Percentiles rank a stretch among this genome's conserved stretches.
phyloP scores from a whole-genome alignment of 2,329 filamentous ascomycete genomes.

The Huntiella decipiens region DNA sequence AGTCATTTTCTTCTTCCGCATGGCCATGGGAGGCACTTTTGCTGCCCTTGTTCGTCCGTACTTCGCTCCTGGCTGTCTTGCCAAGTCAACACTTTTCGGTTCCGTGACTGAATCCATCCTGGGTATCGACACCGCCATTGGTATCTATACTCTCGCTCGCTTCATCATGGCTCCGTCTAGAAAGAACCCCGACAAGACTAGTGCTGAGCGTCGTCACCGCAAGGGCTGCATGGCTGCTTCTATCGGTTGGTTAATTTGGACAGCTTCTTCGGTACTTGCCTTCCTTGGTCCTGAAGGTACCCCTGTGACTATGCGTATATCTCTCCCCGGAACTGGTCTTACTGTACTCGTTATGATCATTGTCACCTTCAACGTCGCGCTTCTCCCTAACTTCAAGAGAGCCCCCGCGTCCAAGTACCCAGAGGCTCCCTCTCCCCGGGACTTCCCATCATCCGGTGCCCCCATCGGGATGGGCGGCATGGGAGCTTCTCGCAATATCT shows the following conservation, averaged over 20 bases:
- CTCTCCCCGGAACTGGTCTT: slow-evolving; percentile 31
- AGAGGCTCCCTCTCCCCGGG: slow-evolving; percentile 13
- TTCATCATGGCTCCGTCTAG: slow-evolving; percentile 18
- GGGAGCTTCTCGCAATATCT: slow-evolving; percentile 18
- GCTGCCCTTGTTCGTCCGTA: slow-evolving; percentile 34
- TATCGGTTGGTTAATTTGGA: slow-evolving; percentile 32
- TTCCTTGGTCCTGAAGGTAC: slow-evolving; percentile 27
- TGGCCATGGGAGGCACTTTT: slow-evolving; percentile 34
- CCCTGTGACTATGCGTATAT: slow-evolving; percentile 26
- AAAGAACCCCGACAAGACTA: slow-evolving; percentile 17
- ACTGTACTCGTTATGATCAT: slow-evolving; percentile 24
- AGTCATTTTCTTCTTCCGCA: slow-evolving; percentile 26
- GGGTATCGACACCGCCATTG: slow-evolving; percentile 27
- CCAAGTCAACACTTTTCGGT: slow-evolving; percentile 25
- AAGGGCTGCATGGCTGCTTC: slow-evolving; percentile 25
- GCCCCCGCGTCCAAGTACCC: slow-evolving; percentile 7
- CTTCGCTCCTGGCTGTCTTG: slow-evolving; percentile 32
- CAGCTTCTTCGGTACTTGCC: slow-evolving; percentile 32
- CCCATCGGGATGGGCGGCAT: slow-evolving; percentile 2
- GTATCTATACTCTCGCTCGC: slow-evolving; percentile 21
- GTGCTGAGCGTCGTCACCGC: slow-evolving; percentile 17
- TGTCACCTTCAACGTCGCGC: slow-evolving; percentile 21
- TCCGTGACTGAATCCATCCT: slow-evolving; percentile 27
- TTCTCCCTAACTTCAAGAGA: slow-evolving; percentile 17
- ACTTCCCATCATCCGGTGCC: slow-evolving; percentile 11